Evolutionary conservation across 495 filamentous ascomycete genomes (phyloP), one percentile per base, ranked within the genome.

Genomic region (Hypoxylon lienhwacheense): DNA sequence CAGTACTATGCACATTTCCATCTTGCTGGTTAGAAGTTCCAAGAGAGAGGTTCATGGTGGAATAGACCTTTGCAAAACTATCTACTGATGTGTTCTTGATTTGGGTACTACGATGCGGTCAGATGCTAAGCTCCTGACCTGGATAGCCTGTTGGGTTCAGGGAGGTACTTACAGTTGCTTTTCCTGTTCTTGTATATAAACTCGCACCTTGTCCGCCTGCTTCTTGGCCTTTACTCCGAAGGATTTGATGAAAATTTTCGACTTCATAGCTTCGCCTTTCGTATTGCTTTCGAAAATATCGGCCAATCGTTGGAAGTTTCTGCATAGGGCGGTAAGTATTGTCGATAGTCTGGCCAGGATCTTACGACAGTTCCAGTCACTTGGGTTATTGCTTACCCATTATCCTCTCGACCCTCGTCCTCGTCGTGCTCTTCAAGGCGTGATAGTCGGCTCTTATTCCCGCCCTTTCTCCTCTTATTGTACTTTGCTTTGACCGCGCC

Each of bases 371-470:
- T n/a, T n/a, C n/a, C n/a, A n/a, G n/a, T n/a, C n/a, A n/a, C 5
- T 15, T 2, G 12, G 21, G 14, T 19, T 19, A 28, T 5, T 52
- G 15, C 65, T 53, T 25, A 73, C 71, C 64, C 57, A 44, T 63
- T 70, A 34, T 63, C 54, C 22, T 54, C 58, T 21, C 68, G 59
- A 5, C 72, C 71, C 14, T 51, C 59, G 36, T 75, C 72, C 45
- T 70, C 66, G 4, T 70, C 63, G 4, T 70, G 68, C 45, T 73
- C 72, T 40, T 70, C 67, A 2, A 65, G 56, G 36, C 60, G 65
- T 5, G 60, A 52, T 21, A 66, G 37, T 21, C 29, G 49, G 28
- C 61, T 64, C 41, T 52, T 50, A 16, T 40, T 21, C 12, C 54
- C 48, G 16, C 26, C 7, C 10, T 51, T 61, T 4, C 21, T 45